Evolutionary conservation across 2,329 filamentous ascomycete species (phyloP), one percentile per base, ranked within the genome.

Genomic region (Fusarium tricinctum): DNA sequence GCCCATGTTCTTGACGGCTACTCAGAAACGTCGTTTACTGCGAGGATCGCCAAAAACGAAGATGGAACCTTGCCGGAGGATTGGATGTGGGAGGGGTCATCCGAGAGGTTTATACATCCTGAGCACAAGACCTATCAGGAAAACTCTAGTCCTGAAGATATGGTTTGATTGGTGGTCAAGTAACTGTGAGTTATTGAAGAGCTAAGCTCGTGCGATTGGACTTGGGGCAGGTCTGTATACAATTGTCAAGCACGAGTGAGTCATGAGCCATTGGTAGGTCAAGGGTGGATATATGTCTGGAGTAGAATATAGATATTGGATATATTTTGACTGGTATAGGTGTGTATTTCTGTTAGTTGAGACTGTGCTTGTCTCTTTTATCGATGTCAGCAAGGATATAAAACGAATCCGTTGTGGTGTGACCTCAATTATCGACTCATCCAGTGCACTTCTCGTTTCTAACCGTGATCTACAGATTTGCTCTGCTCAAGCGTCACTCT

Each of bases 71-170:
- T 32, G 8, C 42, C 43, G 5, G 26, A 43, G 28, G 44, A 38
- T 12, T 66, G 62, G 56, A 17, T 10, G 17, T 62, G 62, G 63
- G 56, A 56, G 28, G 32, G 33, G n/a, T 51, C 40, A 3, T 40
- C 42, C 10, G 32, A 42, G 1, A 42, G 30, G 32, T 66, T 50
- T 51, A 56, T 66, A 14, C 49, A 66, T 22, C 35, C 40, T 26
- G 42, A 49, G 6, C 46, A 32, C 15, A 62, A 61, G 23, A 35
- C 7, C 12, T 66, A 58, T 13, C 40, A 30, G 8, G 42, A 43
- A 8, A 67, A 66, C 6, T 14, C 19, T 7, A 47, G 20, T 9
- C 63, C 56, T 2, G 46, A 52, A 33, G 39, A 66, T 7, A 63
- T 66, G 50, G 56, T 66, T n/a, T 63, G 33, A 66, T 22, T 15